Base-by-base conservation (phyloP, 345 rosid genomes). In the Sapria himalayana region DNA sequence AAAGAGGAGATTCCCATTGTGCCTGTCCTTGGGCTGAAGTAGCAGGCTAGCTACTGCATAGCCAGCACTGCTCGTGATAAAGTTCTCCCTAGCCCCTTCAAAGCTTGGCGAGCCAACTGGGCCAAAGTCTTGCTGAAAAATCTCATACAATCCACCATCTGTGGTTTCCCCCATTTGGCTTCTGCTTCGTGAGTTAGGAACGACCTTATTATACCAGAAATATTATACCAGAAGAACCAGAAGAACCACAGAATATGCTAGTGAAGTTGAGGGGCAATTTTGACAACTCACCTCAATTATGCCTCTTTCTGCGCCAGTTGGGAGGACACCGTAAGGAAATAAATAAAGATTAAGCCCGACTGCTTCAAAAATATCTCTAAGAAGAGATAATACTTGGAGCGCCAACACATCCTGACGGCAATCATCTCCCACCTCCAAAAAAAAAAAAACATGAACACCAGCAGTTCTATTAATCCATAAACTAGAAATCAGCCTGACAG, bases 81-180 rank as follows among this genome's bases (percentile, higher is more conserved):
- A 91, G 56, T 91, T 84, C 61, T 81, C 73, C n/a, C 99, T 85
- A 5, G 99, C 95, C 25, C 79, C 57, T 66, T 91, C 99, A 57
- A 91, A 91, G 57, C 59, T 61, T 20, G 76, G 61, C 42, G 99
- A 73, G 39, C 99, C 99, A 17, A 91, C 95, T 3, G 93, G 85
- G 52, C 95, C 99, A 56, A 52, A 73, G 58, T 84, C 99, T 61
- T 84, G 99, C 50, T 91, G 99, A 63, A 91, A 91, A 42, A 91
- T 84, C 64, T 91, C 99, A 27, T 71, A 84, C 65, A 91, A 49
- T 48, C 99, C 99, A 38, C 99, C 99, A 48, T 91, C 99, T 20
- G 76, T 91, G 34, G 99, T 91, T 68, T 91, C 99, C 29, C 95
- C 99, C 95, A 91, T 91, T 58, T 91, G 95, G 56, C 92, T 91